Conservation (phyloP, 306 rosid genomes). For the Quercus robur region DNA sequence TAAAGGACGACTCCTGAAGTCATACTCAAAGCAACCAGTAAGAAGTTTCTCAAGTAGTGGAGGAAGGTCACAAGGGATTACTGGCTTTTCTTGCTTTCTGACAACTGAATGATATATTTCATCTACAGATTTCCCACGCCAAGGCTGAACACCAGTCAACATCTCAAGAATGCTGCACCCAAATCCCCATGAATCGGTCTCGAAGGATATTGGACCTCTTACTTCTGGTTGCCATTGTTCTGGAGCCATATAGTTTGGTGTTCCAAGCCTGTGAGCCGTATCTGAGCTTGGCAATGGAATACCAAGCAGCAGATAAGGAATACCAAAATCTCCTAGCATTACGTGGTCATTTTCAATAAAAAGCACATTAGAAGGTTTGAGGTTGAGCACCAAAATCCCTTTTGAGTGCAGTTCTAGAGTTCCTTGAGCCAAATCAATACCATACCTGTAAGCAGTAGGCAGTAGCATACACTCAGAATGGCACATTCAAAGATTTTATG, state of each 20-base stretch:
- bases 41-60: constrained; percentile 67
- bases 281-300: constrained; percentile 53
- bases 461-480: constrained; percentile 24
- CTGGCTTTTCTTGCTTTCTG: constrained; percentile 73
- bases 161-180: constrained; percentile 85
- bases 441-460: constrained; percentile 65
- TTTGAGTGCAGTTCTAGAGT: constrained; percentile 69
- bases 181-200: constrained; percentile 96
- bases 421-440: constrained; percentile 64
- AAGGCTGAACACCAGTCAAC: constrained; percentile 85
- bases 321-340: constrained; percentile 79
- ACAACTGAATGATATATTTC: constrained; percentile 58
- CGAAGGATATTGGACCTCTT: constrained; percentile 84
- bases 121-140: constrained; percentile 69
- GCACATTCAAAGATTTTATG: background rate
- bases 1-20: constrained; percentile 81
- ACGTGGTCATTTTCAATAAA: constrained; percentile 67
- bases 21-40: constrained; percentile 86
- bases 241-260: constrained; percentile 96
- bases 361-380: constrained; percentile 75
- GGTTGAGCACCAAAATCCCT: constrained; percentile 69
- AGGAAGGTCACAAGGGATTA: constrained; percentile 82
- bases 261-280: constrained; percentile 70
- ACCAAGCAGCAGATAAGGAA: constrained; percentile 72
- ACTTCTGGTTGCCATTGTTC: constrained; percentile 93